phyloP scores from a whole-genome alignment of 345 rosid species.

The Dipteronia sinensis region DNA sequence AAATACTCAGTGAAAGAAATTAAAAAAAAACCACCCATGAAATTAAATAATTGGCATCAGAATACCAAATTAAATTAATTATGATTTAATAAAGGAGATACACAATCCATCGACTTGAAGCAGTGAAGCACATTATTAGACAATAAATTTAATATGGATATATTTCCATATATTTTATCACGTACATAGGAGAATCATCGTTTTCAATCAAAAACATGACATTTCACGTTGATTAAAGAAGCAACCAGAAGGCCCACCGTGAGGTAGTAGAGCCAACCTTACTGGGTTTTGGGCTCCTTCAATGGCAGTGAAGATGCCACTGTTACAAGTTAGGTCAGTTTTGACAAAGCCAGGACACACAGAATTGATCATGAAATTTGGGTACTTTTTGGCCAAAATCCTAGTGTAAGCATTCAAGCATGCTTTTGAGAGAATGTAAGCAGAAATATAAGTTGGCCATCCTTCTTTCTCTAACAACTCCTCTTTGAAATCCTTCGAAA shows the following conservation, averaged over 20 bases:
- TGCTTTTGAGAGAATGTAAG: constrained; percentile 40
- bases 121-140: background rate
- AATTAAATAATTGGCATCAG: too few relatives aligned
- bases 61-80: too few relatives aligned
- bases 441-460: constrained; percentile 25
- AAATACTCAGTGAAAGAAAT: too few relatives aligned
- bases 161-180: too few relatives aligned
- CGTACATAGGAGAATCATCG: background rate
- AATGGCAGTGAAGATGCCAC: constrained; percentile 33
- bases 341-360: constrained; percentile 59
- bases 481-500: constrained; percentile 42
- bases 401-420: constrained; percentile 49
- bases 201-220: constrained; percentile 27
- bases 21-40: too few relatives aligned
- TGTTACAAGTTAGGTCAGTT: constrained; percentile 39
- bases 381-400: constrained; percentile 41
- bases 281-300: constrained; percentile 48
- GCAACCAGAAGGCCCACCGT: constrained; percentile 49
- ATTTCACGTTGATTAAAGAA: constrained; percentile 36
- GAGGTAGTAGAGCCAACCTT: constrained; percentile 43
- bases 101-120: background rate
- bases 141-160: too few relatives aligned
- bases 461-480: constrained; percentile 38
- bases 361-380: constrained; percentile 36
- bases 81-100: too few relatives aligned